Conservation (phyloP, 2,329 filamentous ascomycete genomes). For the Neofusicoccum sp. region DNA sequence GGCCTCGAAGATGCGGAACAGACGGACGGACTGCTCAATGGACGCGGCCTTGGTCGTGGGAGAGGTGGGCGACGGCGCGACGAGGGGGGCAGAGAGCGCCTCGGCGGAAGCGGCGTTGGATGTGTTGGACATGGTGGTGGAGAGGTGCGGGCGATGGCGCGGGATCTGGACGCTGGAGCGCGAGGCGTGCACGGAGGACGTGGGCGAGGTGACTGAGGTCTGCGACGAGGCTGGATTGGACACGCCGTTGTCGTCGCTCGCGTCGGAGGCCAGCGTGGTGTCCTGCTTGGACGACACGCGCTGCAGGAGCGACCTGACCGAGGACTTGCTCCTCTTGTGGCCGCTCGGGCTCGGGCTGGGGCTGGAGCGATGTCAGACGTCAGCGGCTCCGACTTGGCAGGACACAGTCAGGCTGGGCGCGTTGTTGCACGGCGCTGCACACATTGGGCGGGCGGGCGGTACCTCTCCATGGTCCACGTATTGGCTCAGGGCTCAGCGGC, state of each 20-base stretch:
- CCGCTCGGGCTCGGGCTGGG: not conserved
- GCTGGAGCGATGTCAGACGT: not conserved
- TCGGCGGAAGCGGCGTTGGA: slow-evolving; percentile 16
- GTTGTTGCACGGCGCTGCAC: not conserved
- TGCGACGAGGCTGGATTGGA: slow-evolving; percentile 26
- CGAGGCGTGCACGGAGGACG: slow-evolving; percentile 28
- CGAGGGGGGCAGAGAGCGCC: slow-evolving; percentile 24
- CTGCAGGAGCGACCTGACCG: slow-evolving; percentile 38
- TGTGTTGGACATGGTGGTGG: slow-evolving; percentile 29
- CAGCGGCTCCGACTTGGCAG: not conserved
- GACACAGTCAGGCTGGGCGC: not conserved
- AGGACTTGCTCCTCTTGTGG: slow-evolving; percentile 42
- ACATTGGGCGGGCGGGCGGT: slow-evolving; percentile 5
- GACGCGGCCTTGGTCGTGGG: slow-evolving; percentile 40
- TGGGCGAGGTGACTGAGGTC: slow-evolving; percentile 28
- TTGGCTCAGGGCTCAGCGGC: not conserved
- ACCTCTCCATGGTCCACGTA: slow-evolving; percentile 11
- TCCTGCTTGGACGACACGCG: slow-evolving; percentile 28
- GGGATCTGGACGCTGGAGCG: slow-evolving; percentile 24
- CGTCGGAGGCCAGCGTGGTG: slow-evolving; percentile 31
- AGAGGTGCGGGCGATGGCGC: slow-evolving; percentile 22
- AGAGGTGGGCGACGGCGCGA: slow-evolving; percentile 28
- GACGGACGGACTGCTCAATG: slow-evolving; percentile 90
- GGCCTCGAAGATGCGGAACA: slow-evolving; percentile 92
- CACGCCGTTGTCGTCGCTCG: slow-evolving; percentile 23